Percentiles rank a stretch among this genome's conserved stretches.
These are phyloP conservation scores for Sedum album DNA, from an alignment of 164 flowering plant species.

Conservation along the genomic window DNA sequence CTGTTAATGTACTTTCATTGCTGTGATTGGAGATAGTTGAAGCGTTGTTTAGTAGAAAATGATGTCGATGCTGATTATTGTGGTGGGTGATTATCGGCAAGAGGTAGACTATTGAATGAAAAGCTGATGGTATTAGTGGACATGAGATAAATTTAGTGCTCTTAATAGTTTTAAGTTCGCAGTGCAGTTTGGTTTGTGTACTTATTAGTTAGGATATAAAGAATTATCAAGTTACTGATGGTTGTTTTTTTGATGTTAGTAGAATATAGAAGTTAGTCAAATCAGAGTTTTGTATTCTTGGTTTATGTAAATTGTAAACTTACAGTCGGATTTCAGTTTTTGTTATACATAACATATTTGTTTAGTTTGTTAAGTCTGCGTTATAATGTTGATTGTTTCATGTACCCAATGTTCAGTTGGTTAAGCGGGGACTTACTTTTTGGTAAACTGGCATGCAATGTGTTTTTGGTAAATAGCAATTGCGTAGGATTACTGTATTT, in stretches of 20 bases:
- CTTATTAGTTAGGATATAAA: neutral
- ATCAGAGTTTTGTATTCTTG: neutral
- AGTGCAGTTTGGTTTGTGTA: neutral
- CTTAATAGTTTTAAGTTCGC: neutral
- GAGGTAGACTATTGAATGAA: neutral
- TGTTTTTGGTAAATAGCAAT: neutral
- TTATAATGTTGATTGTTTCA: neutral
- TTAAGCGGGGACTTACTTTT: neutral
- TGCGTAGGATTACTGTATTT: neutral
- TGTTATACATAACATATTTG: neutral
- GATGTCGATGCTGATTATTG: neutral
- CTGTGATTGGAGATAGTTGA: neutral
- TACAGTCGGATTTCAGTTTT: neutral
- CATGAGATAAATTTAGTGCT: neutral
- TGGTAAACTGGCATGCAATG: neutral
- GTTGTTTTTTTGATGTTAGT: neutral
- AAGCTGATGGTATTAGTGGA: neutral
- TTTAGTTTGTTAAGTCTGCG: neutral
- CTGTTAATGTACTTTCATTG: neutral
- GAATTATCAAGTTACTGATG: neutral
- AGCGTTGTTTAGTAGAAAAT: neutral
- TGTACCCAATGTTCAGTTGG: neutral
- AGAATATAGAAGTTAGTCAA: neutral
- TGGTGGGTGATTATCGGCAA: neutral
- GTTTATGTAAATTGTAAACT: neutral